These are phyloP conservation scores for Exophiala bonariae DNA, from an alignment of 2,329 filamentous ascomycete species.

Conservation along the genomic window DNA sequence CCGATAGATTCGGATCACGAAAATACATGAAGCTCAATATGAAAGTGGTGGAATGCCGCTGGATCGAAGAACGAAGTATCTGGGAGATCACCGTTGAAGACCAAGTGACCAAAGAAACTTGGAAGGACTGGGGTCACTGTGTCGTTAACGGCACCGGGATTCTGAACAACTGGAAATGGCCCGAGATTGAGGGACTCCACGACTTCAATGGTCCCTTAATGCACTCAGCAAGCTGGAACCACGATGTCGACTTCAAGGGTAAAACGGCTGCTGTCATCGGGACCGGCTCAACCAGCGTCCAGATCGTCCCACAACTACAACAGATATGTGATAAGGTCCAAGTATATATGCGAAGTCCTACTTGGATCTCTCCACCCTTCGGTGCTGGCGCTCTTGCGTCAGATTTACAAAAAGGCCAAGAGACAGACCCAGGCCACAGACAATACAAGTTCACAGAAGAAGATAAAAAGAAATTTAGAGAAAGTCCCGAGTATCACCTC, in stretches of 20 bases:
- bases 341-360: conserved; percentile 19
- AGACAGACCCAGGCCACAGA: conserved; percentile 21
- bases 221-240: conserved; percentile 35
- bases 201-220: conserved; percentile 36
- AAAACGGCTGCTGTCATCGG: conserved; percentile 29
- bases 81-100: conserved; percentile 38
- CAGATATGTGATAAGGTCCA: conserved; percentile 30
- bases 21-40: conserved; percentile 38
- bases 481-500: conserved; percentile 27
- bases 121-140: conserved; percentile 34
- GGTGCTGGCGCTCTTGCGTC: conserved; percentile 19
- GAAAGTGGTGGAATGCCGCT: conserved; percentile 37
- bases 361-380: conserved; percentile 18
- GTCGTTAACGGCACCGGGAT: conserved; percentile 35
- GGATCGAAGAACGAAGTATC: conserved; percentile 36
- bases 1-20: conserved; percentile 39
- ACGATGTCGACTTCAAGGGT: conserved; percentile 27
- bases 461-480: conserved; percentile 16
- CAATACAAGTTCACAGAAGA: conserved; percentile 17
- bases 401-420: not conserved
- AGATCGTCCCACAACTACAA: conserved; percentile 39
- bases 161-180: conserved; percentile 39
- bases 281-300: conserved; percentile 27
- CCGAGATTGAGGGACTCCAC: conserved; percentile 35
- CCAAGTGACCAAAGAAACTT: conserved; percentile 24